These are phyloP conservation scores for Lodderomyces margitis DNA, from an alignment of 1,139 yeast species.

Conservation along the genomic window DNA sequence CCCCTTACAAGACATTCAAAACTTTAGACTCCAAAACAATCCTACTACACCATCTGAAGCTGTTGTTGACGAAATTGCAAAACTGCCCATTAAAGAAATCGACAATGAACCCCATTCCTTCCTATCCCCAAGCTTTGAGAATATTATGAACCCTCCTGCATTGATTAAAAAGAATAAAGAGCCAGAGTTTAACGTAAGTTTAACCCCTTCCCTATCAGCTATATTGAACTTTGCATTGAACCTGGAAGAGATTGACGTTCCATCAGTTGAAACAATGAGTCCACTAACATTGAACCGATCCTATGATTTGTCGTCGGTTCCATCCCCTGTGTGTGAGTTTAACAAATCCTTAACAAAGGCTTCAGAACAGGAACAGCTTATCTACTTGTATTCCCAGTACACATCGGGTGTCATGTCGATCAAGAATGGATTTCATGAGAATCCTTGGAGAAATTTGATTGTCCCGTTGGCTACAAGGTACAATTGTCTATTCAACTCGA, in stretches of 20 bases:
- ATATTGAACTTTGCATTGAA: conserved; percentile 44
- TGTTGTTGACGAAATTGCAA: too few relatives aligned
- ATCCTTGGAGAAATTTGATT: conserved; percentile 64
- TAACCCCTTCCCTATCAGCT: conserved; percentile 47
- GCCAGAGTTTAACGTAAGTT: conserved; percentile 18
- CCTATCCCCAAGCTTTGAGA: neutral
- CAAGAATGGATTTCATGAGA: conserved; percentile 60
- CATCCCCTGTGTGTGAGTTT: conserved; percentile 2
- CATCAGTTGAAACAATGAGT: conserved; percentile 26
- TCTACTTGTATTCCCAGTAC: conserved; percentile 38
- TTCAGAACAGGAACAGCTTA: conserved; percentile 35
- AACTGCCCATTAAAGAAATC: neutral
- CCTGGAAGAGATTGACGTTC: conserved; percentile 22
- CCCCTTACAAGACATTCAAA: neutral
- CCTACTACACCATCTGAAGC: neutral
- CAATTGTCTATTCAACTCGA: conserved; percentile 57
- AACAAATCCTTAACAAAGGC: conserved; percentile 6
- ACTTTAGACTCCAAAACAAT: neutral
- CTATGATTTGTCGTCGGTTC: conserved; percentile 1
- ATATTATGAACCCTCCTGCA: neutral
- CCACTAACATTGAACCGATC: conserved; percentile 25
- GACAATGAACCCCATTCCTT: neutral
- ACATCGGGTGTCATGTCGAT: conserved; percentile 65
- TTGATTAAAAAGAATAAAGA: neutral
- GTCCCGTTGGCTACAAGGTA: conserved; percentile 55